Base-by-base conservation (phyloP, 2,329 filamentous ascomycete species). In the Fusarium pseudograminearum region DNA sequence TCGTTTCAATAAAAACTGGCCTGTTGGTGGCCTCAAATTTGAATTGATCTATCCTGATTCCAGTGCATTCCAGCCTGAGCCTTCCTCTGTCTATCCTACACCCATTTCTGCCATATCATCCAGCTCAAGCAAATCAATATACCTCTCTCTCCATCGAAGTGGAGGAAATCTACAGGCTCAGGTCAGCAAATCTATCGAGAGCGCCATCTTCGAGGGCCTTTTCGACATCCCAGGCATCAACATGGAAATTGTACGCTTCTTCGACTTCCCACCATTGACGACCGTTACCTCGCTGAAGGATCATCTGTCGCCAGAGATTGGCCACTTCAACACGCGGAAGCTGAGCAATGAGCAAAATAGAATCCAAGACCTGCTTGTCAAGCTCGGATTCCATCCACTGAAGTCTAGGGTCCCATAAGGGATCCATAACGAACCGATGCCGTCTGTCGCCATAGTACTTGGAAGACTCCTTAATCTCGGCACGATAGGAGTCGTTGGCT, bases 361-460 rank as follows among this genome's bases (percentile, higher is more conserved):
- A 4, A 31, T 11, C 14, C 8, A 7, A 28, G 5, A 41, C 26
- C 7, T 22, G 11, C 14, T 11, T 3, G 3, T 38, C 7, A 5
- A 44, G 10, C 4, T 47, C 52, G 18, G 36, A 24, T 22, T 42
- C 50, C 5, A 61, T 44, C 65, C 65, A 69, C 20, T 68, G 40
- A 7, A 48, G 7, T 4, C 60, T 54, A 46, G 65, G 65, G 9
- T 69, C 65, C 55, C 56, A 69, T 5, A 20, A 18, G 5, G 26
- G 18, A 4, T 38, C 41, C 4, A 68, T 40, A 3, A 22, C 14
- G 7, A 69, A 65, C 5, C 50, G 50, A 40, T 68, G 65, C 34
- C 59, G 26, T 52, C 52, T 41, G 6, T 54, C 34, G 1, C 53
- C 50, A 15, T n/a, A 14, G 10, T 42, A 7, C 3, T 33, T 28